A percentile compares a stretch with the other conserved stretches of the same genome.
phyloP scores from a whole-genome alignment of 164 flowering plant genomes.

The Berberis thunbergii region DNA sequence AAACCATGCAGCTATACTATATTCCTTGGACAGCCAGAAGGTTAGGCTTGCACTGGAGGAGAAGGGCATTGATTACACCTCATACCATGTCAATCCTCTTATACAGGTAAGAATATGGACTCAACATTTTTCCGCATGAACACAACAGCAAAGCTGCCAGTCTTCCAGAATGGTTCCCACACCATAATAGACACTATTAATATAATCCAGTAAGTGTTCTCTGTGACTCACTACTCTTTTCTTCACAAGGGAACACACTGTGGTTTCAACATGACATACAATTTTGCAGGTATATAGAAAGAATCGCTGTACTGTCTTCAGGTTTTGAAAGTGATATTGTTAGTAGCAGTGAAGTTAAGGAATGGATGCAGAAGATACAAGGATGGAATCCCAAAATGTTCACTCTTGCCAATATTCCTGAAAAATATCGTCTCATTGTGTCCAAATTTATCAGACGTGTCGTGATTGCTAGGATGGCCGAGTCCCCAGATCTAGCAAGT shows the following conservation, averaged over 20 bases:
- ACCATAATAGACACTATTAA: constrained; percentile 63
- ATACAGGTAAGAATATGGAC: constrained; percentile 90
- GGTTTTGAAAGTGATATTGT: constrained; percentile 20
- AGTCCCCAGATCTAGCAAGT: constrained; percentile 72
- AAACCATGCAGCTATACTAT: constrained; percentile 83
- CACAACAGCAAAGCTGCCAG: constrained; percentile 74
- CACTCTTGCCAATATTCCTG: constrained; percentile 70
- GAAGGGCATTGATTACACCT: constrained; percentile 77
- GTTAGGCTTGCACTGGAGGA: constrained; percentile 95
- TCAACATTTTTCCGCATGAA: constrained; percentile 72
- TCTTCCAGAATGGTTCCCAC: constrained; percentile 82
- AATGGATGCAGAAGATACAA: constrained; percentile 86
- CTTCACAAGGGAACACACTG: neutral
- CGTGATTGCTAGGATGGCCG: constrained; percentile 83
- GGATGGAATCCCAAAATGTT: constrained; percentile 73
- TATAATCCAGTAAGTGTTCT: constrained; percentile 61
- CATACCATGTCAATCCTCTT: constrained; percentile 77
- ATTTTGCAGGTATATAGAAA: constrained; percentile 64
- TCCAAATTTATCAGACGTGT: constrained; percentile 72
- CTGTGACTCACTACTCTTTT: neutral
- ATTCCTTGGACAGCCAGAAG: constrained; percentile 83
- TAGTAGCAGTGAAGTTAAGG: constrained; percentile 35
- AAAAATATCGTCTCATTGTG: constrained; percentile 41
- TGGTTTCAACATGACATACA: neutral
- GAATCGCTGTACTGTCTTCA: constrained; percentile 51